phyloP scores from a whole-genome alignment of 805 yeast genomes.

The Suhomyces faveliae region DNA sequence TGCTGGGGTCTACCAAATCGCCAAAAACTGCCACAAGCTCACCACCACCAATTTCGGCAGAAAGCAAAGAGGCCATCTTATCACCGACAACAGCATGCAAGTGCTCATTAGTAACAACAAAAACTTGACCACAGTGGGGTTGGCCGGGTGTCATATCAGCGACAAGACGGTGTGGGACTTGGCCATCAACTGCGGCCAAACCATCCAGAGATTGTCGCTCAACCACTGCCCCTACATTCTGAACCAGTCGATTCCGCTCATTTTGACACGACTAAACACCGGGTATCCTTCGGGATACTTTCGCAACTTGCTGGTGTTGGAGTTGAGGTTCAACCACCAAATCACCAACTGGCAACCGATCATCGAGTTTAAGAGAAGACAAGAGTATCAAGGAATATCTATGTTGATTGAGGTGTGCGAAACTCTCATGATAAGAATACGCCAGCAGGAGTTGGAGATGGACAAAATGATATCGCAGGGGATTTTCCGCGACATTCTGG shows the following conservation, averaged over 20 bases:
- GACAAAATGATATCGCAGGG: slow-evolving; percentile 55
- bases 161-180: slow-evolving; percentile 82
- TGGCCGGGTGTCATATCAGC: slow-evolving; percentile 83
- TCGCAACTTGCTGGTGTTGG: slow-evolving; percentile 63
- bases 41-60: slow-evolving; percentile 76
- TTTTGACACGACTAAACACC: slow-evolving; percentile 26
- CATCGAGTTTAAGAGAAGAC: slow-evolving; percentile 63
- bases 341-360: slow-evolving; percentile 62
- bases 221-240: slow-evolving; percentile 67
- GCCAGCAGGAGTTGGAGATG: slow-evolving; percentile 57
- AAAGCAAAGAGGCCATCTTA: slow-evolving; percentile 60
- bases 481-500: slow-evolving; percentile 60
- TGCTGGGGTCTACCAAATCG: slow-evolving; percentile 67
- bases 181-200: slow-evolving; percentile 49
- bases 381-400: slow-evolving; percentile 42
- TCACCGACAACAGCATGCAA: slow-evolving; percentile 69
- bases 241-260: slow-evolving; percentile 55
- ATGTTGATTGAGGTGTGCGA: slow-evolving; percentile 82
- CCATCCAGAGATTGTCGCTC: slow-evolving; percentile 65
- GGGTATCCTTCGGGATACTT: slow-evolving; percentile 46
- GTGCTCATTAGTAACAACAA: slow-evolving; percentile 55
- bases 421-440: slow-evolving; percentile 54
- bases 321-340: slow-evolving; percentile 60
- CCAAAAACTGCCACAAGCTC: slow-evolving; percentile 56
- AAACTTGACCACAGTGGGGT: slow-evolving; percentile 66